Evolutionary conservation across 208 protist genomes (phyloP).

Genomic region (Leishmania guyanensis): DNA sequence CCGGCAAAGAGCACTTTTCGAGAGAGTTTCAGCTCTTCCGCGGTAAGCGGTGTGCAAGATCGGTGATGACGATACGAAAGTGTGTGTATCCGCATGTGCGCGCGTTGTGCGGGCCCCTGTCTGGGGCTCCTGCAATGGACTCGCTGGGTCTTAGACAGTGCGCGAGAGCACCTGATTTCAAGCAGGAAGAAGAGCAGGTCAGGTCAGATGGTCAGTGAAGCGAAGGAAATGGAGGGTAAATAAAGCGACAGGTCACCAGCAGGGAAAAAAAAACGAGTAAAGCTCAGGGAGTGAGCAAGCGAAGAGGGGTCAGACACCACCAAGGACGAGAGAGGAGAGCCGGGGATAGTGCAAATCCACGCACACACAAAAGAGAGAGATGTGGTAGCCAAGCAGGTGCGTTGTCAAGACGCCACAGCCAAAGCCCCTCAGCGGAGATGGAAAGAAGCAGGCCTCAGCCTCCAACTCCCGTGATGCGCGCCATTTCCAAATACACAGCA

Average conservation of each 20-base stretch:
- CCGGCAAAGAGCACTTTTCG: not conserved
- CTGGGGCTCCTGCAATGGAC: not conserved
- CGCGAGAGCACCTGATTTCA: not conserved
- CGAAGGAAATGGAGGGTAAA: not conserved
- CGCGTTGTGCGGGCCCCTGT: not conserved
- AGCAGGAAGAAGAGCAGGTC: slow-evolving; percentile 7
- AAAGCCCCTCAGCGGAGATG: not conserved
- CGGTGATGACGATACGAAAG: not conserved
- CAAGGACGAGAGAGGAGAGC: slow-evolving; percentile 7
- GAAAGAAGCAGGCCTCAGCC: not conserved
- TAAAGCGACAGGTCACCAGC: slow-evolving; percentile 8
- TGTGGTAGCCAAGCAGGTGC: not conserved
- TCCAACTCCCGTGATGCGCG: not conserved
- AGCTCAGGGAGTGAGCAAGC: not conserved
- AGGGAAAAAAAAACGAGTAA: slow-evolving; percentile 22
- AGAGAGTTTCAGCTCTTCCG: not conserved
- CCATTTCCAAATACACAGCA: not conserved
- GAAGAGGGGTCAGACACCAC: slow-evolving; percentile 3
- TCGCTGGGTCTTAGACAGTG: not conserved
- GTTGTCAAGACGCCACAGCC: too few species aligned
- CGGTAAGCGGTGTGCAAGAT: too few species aligned
- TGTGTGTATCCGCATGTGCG: not conserved
- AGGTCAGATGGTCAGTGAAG: not conserved
- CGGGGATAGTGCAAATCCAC: not conserved
- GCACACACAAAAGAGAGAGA: not conserved